Conservation (phyloP, 192 early-diverging fungal species). For the Coemansia sp. region DNA sequence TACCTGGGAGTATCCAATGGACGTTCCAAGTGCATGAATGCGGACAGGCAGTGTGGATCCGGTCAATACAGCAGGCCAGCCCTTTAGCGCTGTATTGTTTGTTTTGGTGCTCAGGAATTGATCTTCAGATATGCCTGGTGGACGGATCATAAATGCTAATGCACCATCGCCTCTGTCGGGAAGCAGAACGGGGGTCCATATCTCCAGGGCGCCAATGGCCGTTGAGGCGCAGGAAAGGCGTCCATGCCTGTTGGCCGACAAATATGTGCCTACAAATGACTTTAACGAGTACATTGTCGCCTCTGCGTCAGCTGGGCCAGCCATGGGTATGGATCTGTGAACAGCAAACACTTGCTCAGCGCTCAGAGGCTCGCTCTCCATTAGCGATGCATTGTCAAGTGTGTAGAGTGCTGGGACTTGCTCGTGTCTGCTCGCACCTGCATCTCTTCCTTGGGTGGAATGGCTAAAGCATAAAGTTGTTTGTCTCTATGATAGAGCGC, state of each 20-base stretch:
- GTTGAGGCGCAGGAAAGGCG: conserved; percentile 14
- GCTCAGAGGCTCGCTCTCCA: conserved; percentile 18
- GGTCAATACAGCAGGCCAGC: no score
- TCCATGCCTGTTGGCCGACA: conserved; percentile 23
- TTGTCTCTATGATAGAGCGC: no score
- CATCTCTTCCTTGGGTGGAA: no score
- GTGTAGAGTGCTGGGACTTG: no score
- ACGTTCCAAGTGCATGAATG: no score
- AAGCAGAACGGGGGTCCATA: conserved; percentile 43
- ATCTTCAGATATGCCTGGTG: conserved; percentile 12
- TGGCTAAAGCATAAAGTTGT: no score
- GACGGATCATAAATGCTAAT: conserved; percentile 26
- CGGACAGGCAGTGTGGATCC: no score
- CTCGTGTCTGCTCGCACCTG: no score
- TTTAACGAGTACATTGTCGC: conserved; percentile 26
- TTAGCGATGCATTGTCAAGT: no score
- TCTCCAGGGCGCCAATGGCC: conserved; percentile 42
- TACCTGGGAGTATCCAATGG: no score
- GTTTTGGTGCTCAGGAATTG: no score
- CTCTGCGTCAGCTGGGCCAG: conserved; percentile 15
- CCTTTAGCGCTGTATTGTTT: no score
- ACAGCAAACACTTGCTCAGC: conserved; percentile 50
- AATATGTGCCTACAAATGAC: conserved; percentile 24
- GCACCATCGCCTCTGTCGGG: conserved; percentile 38
- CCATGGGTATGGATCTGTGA: conserved; percentile 27